Evolutionary conservation across 257 asterid species (phyloP).

Genomic region (Orobanche coerulescens): DNA sequence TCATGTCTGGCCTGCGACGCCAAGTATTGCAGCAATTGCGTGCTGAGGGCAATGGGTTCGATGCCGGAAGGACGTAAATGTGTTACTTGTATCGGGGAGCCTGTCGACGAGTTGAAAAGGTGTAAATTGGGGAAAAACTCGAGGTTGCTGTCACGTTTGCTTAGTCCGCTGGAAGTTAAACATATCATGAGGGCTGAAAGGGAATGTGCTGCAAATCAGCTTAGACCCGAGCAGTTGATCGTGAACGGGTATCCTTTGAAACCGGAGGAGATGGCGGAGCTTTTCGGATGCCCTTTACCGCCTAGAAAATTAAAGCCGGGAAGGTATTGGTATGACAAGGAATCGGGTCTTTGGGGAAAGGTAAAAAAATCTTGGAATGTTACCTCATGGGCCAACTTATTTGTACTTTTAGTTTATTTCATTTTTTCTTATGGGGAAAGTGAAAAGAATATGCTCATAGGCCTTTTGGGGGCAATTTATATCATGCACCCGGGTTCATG

Average conservation of each 20-base stretch:
- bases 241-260: conserved; percentile 79
- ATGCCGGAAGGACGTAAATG: conserved; percentile 98
- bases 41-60: conserved; percentile 96
- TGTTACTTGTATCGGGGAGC: conserved; percentile 81
- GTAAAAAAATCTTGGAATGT: no score
- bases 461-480: no score
- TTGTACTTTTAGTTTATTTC: no score
- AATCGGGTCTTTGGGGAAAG: conserved; percentile 95
- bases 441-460: conserved; percentile 22
- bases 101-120: conserved; percentile 72
- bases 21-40: conserved; percentile 77
- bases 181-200: conserved; percentile 85
- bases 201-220: conserved; percentile 87
- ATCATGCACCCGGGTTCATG: no score
- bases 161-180: conserved; percentile 86
- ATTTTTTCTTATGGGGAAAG: no score
- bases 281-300: conserved; percentile 72
- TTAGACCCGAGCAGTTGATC: conserved; percentile 80
- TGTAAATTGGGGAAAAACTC: conserved; percentile 69
- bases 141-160: conserved; percentile 57
- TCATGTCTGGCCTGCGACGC: conserved; percentile 81
- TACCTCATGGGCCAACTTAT: no score
- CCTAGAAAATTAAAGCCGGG: conserved; percentile 89
- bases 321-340: conserved; percentile 90
- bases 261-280: conserved; percentile 77